Evolutionary conservation across 2,329 filamentous ascomycete species (phyloP), one percentile per base, ranked within the genome.

Genomic region (Penicillium griseofulvum): DNA sequence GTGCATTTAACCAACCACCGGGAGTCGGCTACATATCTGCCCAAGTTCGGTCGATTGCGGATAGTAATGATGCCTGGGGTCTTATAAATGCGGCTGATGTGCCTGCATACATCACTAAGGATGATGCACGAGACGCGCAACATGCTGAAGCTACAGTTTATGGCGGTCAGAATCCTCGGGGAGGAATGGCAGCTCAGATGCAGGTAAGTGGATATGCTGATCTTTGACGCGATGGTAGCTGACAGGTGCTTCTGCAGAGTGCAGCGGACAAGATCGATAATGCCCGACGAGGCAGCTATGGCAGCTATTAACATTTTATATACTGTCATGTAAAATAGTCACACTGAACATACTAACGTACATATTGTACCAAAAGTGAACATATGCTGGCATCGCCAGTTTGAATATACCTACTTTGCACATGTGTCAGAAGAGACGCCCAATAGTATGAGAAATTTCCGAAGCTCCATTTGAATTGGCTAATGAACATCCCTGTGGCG

Each of bases 181-280:
- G 64, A n/a, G 65, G 70, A 17, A 66, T 66, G 57, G 70, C 68
- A 44, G 67, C 69, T 12, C 62, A 70, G 50, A 68, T 72, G 68
- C 70, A 73, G 63, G 69, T 69, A 50, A 58, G 70, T 65, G 22
- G 39, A 26, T 8, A 19, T 10, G 10, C 17, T 28, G 26, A 17
- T 17, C 4, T 33, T 50, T 12, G 41, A 38, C 14, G 28, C 14
- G 14, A 33, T 22, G 12, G 36, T 54, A 48, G 42, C 55, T 56
- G 54, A 61, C 54, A 28, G 24, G 50, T 33, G 54, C 44, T 2
- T 34, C 12, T 42, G 12, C 48, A 72, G 70, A 73, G 70, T 60
- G 69, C 66, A 10, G 69, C 70, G 5, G 70, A 72, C 58, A 71
- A 71, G 41, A 59, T 69, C 14, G 69, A 71, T 17, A 54, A 68